A percentile compares a stretch with the other conserved stretches of the same genome.
These are phyloP conservation scores for Dalbergia oliveri DNA, from an alignment of 306 rosid species.

Conservation along the genomic window DNA sequence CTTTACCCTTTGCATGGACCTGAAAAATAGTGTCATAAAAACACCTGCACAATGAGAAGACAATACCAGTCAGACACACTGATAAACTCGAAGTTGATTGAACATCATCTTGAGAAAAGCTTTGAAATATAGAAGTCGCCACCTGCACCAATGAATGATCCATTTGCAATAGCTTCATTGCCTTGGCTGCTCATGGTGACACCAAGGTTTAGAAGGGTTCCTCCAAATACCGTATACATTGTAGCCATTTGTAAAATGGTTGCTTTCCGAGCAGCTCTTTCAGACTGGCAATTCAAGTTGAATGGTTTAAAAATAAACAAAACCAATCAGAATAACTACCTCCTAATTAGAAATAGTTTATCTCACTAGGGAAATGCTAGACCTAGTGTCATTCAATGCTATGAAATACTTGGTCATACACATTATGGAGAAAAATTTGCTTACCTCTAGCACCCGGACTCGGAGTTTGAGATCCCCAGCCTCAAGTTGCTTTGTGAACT, in stretches of 20 bases:
- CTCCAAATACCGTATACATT: constrained; percentile 78
- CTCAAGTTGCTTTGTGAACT: constrained; percentile 86
- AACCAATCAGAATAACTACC: background rate
- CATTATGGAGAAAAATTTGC: background rate
- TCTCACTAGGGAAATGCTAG: background rate
- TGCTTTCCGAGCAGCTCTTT: constrained; percentile 94
- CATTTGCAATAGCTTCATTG: constrained; percentile 70
- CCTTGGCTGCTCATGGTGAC: constrained; percentile 82
- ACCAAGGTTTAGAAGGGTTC: constrained; percentile 86
- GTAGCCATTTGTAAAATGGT: constrained; percentile 87
- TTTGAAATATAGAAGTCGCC: constrained; percentile 26
- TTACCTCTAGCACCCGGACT: constrained; percentile 94
- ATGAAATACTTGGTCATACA: too few relatives aligned
- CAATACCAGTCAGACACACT: constrained; percentile 24
- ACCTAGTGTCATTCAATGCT: background rate
- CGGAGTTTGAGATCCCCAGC: constrained; percentile 91
- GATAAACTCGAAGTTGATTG: constrained; percentile 14
- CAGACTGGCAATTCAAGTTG: constrained; percentile 64
- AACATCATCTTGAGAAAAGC: constrained; percentile 4
- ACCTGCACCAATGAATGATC: constrained; percentile 94
- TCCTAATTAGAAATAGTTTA: background rate
- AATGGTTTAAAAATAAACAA: background rate
- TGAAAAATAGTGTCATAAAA: constrained; percentile 61
- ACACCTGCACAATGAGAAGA: constrained; percentile 64
- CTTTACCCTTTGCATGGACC: constrained; percentile 81